Evolutionary conservation across 805 yeast genomes (phyloP).

Genomic region (Pichia cabralensis): DNA sequence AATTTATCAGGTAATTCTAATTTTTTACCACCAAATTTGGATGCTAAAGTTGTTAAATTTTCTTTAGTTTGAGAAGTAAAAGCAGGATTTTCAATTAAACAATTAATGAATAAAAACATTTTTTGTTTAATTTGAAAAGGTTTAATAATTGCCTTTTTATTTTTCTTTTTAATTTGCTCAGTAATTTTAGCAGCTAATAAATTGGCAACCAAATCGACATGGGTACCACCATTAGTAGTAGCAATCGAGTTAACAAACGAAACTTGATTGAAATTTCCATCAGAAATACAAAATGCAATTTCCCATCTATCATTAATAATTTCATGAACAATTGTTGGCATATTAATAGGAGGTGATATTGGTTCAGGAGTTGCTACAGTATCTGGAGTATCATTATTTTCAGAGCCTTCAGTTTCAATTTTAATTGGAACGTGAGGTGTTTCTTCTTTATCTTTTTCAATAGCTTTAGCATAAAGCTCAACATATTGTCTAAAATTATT

Average conservation of each 20-base stretch:
- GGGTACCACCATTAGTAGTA: slow-evolving; percentile 95
- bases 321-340: slow-evolving; percentile 61
- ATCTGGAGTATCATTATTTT: slow-evolving; percentile 7
- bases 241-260: slow-evolving; percentile 97
- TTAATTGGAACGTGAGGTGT: slow-evolving; percentile 9
- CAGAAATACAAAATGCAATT: slow-evolving; percentile 88
- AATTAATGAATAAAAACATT: slow-evolving; percentile 84
- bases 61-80: slow-evolving; percentile 97
- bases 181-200: slow-evolving; percentile 70
- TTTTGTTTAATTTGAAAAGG: slow-evolving; percentile 85
- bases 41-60: slow-evolving; percentile 78
- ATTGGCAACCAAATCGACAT: slow-evolving; percentile 77
- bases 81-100: slow-evolving; percentile 92
- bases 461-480: slow-evolving; percentile 77
- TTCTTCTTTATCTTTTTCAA: slow-evolving; percentile 40
- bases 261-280: slow-evolving; percentile 83
- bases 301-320: slow-evolving; percentile 88
- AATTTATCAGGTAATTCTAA: slow-evolving; percentile 66
- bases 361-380: slow-evolving; percentile 7
- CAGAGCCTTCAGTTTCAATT: slow-evolving; percentile 5
- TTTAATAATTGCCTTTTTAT: slow-evolving; percentile 58
- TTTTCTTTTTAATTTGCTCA: slow-evolving; percentile 60
- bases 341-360: slow-evolving; percentile 34
- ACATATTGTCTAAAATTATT: slow-evolving; percentile 78
- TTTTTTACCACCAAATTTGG: slow-evolving; percentile 83